These are phyloP conservation scores for Pichia norvegensis DNA, from an alignment of 1,139 yeast genomes.

Conservation along the genomic window DNA sequence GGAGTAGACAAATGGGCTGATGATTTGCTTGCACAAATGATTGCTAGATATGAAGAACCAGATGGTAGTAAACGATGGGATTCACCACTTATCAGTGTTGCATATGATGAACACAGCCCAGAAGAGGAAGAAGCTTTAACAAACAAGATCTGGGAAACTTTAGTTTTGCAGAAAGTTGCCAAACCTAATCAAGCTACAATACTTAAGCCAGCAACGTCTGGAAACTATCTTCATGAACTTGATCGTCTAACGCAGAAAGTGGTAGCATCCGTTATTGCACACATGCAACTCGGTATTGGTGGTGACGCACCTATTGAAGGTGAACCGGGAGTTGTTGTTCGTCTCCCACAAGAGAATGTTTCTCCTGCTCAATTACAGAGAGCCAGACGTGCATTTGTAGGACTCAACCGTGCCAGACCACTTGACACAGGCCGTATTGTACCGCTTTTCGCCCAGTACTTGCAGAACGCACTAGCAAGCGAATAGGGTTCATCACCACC, in stretches of 20 bases:
- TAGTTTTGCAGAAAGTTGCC: slow-evolving; percentile 54
- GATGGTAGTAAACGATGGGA: slow-evolving; percentile 86
- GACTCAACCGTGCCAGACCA: slow-evolving; percentile 71
- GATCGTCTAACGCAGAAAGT: slow-evolving; percentile 67
- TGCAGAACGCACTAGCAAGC: slow-evolving; percentile 21
- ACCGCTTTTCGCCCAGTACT: slow-evolving; percentile 65
- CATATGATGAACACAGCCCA: slow-evolving; percentile 48
- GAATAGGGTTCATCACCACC: too few relatives aligned
- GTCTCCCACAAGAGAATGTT: slow-evolving; percentile 56
- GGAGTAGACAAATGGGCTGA: slow-evolving; percentile 51
- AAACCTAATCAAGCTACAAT: slow-evolving; percentile 76
- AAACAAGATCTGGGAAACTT: slow-evolving; percentile 65
- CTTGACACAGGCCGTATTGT: slow-evolving; percentile 60
- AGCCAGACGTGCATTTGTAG: slow-evolving; percentile 70
- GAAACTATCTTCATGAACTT: slow-evolving; percentile 70
- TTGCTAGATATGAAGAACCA: slow-evolving; percentile 92
- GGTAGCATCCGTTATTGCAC: slow-evolving; percentile 48
- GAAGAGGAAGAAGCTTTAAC: slow-evolving; percentile 46
- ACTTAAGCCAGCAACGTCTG: slow-evolving; percentile 62
- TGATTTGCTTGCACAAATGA: slow-evolving; percentile 57
- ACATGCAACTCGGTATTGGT: slow-evolving; percentile 49
- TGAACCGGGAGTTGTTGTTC: slow-evolving; percentile 33
- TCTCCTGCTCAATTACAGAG: slow-evolving; percentile 78
- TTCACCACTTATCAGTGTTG: slow-evolving; percentile 68
- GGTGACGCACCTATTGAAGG: slow-evolving; percentile 36